These are phyloP conservation scores for Ustilago bromivora DNA, from an alignment of 1,284 basidiomycete species.

Conservation along the genomic window DNA sequence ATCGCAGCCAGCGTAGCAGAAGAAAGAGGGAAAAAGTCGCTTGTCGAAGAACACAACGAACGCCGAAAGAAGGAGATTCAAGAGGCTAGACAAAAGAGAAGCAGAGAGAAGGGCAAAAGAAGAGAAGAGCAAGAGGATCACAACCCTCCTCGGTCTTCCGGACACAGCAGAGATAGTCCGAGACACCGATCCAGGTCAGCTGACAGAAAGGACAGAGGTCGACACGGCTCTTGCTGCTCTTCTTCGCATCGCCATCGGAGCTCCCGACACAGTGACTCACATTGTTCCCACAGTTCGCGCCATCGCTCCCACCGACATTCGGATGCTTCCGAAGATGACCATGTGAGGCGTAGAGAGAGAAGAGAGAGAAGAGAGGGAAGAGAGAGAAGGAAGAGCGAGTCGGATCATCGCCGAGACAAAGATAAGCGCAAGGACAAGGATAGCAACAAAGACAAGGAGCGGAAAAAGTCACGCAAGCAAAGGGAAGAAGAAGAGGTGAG, in stretches of 20 bases:
- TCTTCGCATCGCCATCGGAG: conserved; percentile 17
- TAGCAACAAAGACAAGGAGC: background rate
- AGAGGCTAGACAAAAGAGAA: conserved; percentile 18
- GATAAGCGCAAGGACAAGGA: conserved; percentile 14
- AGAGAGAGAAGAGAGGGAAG: conserved; percentile 11
- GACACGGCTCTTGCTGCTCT: conserved; percentile 12
- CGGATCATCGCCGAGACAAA: conserved; percentile 19
- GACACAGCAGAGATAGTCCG: background rate
- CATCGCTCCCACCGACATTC: conserved; percentile 15
- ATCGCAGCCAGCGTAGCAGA: conserved; percentile 28
- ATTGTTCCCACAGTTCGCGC: conserved; percentile 22
- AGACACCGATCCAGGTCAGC: conserved; percentile 27
- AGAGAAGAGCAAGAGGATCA: conserved; percentile 12
- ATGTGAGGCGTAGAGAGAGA: conserved; percentile 9
- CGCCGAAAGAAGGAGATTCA: conserved; percentile 26
- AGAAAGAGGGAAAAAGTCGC: conserved; percentile 17
- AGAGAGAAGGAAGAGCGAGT: background rate
- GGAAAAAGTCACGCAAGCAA: conserved; percentile 37
- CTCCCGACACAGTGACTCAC: conserved; percentile 20
- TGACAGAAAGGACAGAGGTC: background rate
- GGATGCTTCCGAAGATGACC: conserved; percentile 25
- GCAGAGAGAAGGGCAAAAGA: conserved; percentile 22
- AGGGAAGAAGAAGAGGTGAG: conserved; percentile 43
- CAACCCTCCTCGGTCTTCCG: background rate
- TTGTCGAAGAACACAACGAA: conserved; percentile 43